Conservation (phyloP, 495 filamentous ascomycete species). For the Penicillium diatomitis region DNA sequence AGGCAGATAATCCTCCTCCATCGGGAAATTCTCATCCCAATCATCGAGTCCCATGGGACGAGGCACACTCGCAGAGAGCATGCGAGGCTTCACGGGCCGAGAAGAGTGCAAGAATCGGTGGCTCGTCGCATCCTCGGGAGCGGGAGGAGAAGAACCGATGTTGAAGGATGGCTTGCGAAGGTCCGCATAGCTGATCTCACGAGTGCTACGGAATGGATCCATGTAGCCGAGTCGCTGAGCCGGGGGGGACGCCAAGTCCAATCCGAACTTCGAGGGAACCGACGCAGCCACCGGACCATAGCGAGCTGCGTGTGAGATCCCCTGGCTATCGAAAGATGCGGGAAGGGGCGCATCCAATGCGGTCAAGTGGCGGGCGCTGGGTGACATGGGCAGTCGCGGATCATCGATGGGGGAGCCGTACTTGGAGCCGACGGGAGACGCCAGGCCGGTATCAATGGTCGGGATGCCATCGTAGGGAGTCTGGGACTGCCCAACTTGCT, state of each 20-base stretch:
- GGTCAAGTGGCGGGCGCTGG: conserved; percentile 52
- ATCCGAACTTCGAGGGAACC: conserved; percentile 82
- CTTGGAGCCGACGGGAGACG: conserved; percentile 64
- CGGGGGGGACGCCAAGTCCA: conserved; percentile 69
- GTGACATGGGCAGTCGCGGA: conserved; percentile 61
- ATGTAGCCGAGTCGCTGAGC: conserved; percentile 46
- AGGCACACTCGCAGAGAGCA: conserved; percentile 75
- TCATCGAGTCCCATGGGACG: conserved; percentile 54
- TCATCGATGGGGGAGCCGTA: conserved; percentile 88
- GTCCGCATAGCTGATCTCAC: conserved; percentile 75
- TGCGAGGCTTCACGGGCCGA: conserved; percentile 53
- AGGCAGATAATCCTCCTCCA: conserved; percentile 90
- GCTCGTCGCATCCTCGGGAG: conserved; percentile 43
- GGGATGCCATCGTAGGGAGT: conserved; percentile 49
- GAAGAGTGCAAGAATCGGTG: conserved; percentile 80
- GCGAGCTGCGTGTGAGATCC: conserved; percentile 81
- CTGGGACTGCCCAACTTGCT: too few species aligned
- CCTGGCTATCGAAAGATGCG: conserved; percentile 93
- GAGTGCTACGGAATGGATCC: conserved; percentile 69
- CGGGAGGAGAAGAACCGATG: conserved; percentile 59
- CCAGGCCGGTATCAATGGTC: conserved; percentile 71
- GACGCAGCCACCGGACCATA: conserved; percentile 89
- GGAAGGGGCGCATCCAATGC: conserved; percentile 92
- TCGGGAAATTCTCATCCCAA: conserved; percentile 78
- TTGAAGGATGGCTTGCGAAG: conserved; percentile 40